A percentile compares a stretch with the other conserved stretches of the same genome.
These are phyloP conservation scores for Penstemon davidsonii DNA, from an alignment of 257 asterid species.

Conservation along the genomic window DNA sequence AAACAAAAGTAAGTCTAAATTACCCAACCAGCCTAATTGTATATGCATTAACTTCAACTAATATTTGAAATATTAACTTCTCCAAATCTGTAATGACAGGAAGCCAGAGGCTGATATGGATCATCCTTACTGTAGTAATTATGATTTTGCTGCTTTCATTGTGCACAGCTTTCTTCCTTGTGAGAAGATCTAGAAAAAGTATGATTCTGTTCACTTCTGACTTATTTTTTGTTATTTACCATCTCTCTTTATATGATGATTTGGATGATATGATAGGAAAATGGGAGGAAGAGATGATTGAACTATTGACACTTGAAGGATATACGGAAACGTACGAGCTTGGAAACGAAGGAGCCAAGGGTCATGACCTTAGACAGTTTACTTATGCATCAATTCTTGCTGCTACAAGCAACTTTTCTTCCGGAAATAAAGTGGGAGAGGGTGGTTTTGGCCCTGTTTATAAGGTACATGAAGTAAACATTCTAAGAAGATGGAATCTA, in stretches of 20 bases:
- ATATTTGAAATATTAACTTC: not conserved
- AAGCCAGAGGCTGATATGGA: conserved; percentile 23
- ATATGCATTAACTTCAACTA: not conserved
- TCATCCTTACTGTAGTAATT: conserved; percentile 28
- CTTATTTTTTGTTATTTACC: not conserved
- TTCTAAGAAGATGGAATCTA: too few relatives aligned
- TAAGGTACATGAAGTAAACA: conserved; percentile 30
- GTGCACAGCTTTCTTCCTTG: conserved; percentile 20
- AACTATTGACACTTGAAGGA: conserved; percentile 43
- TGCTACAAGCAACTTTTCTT: conserved; percentile 56
- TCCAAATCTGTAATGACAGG: conserved; percentile 24
- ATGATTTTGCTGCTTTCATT: conserved; percentile 22
- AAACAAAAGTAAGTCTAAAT: conserved; percentile 16
- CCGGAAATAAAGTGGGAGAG: conserved; percentile 47
- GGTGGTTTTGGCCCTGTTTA: conserved; percentile 75
- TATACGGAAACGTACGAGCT: conserved; percentile 30
- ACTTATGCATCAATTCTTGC: conserved; percentile 42
- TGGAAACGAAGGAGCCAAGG: conserved; percentile 38
- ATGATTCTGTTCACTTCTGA: not conserved
- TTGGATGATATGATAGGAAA: conserved; percentile 30
- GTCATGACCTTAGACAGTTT: conserved; percentile 44
- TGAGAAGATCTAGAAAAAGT: conserved; percentile 30
- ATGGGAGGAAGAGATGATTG: conserved; percentile 32
- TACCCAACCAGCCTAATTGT: too few relatives aligned
- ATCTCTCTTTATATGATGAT: not conserved